phyloP scores from a whole-genome alignment of 23 red algal species.

The Gracilaria gracilis region DNA sequence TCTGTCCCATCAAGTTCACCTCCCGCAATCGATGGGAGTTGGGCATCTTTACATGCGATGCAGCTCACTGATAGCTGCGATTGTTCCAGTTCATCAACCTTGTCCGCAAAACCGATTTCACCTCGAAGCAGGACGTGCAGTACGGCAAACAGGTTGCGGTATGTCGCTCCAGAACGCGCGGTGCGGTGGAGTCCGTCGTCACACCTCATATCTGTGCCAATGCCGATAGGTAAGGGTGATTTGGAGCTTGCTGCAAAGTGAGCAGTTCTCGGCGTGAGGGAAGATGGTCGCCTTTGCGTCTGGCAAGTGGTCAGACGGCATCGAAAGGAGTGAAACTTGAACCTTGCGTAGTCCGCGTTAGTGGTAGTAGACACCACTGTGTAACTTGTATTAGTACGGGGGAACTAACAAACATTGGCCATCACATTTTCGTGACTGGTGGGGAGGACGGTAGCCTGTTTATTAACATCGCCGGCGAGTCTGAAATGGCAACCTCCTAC shows the following conservation, averaged over 20 bases:
- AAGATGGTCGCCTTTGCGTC: slow-evolving; percentile 36
- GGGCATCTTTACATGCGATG: slow-evolving; percentile 44
- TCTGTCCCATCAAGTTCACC: slow-evolving; percentile 17
- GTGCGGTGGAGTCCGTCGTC: slow-evolving; percentile 2
- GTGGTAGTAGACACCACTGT: not conserved
- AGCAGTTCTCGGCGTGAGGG: slow-evolving; percentile 43
- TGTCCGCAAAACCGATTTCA: slow-evolving; percentile 25
- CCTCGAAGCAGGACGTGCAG: slow-evolving; percentile 46
- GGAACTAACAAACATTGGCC: slow-evolving; percentile 18
- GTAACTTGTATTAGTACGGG: slow-evolving; percentile 43
- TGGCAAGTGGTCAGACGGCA: slow-evolving; percentile 36
- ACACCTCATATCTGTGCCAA: slow-evolving; percentile 41
- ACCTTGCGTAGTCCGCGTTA: slow-evolving; percentile 38
- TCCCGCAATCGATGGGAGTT: slow-evolving; percentile 54
- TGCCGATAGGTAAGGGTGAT: slow-evolving; percentile 19
- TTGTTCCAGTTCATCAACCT: slow-evolving; percentile 55
- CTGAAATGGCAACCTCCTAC: slow-evolving; percentile 13
- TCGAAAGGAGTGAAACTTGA: slow-evolving; percentile 35
- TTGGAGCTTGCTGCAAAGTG: not conserved
- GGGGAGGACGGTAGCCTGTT: slow-evolving; percentile 50
- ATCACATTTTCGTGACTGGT: slow-evolving; percentile 57
- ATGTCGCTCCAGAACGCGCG: slow-evolving; percentile 30
- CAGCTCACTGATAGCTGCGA: slow-evolving; percentile 32
- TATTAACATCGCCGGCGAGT: slow-evolving; percentile 50
- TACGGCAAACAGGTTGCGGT: slow-evolving; percentile 36